These are phyloP conservation scores for Tuber calosporum DNA, from an alignment of 495 filamentous ascomycete species.

Conservation along the genomic window DNA sequence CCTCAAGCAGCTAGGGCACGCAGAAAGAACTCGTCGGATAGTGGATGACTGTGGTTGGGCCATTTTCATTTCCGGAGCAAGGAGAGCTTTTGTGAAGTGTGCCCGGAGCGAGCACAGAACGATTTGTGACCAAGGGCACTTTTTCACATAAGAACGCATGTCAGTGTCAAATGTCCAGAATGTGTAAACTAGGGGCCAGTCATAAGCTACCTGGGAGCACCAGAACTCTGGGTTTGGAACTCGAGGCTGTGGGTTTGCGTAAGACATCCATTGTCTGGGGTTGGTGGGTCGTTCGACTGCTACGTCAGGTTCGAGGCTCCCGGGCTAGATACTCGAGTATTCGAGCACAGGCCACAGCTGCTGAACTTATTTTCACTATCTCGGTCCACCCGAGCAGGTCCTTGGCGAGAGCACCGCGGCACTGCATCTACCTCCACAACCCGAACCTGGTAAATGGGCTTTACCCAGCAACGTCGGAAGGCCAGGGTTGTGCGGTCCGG, in stretches of 20 bases:
- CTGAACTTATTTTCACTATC: not conserved
- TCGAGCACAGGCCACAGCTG: no score
- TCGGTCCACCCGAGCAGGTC: not conserved
- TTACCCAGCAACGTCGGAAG: not conserved
- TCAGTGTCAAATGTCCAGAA: not conserved
- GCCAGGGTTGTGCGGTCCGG: not conserved
- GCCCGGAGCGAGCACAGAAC: not conserved
- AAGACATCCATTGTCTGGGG: not conserved
- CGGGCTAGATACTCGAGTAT: not conserved
- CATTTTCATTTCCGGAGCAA: not conserved
- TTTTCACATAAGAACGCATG: not conserved
- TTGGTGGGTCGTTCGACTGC: not conserved
- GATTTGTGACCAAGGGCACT: not conserved
- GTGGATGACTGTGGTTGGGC: not conserved
- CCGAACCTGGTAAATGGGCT: not conserved
- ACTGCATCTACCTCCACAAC: not conserved
- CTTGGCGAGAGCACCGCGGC: not conserved
- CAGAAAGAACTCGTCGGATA: not conserved
- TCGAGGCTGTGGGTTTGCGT: not conserved
- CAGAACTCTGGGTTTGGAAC: not conserved
- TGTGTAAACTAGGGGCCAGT: not conserved
- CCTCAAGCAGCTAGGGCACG: not conserved
- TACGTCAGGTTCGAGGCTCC: not conserved
- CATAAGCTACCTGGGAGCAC: not conserved
- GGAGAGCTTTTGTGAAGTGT: not conserved